Percentiles rank a stretch among this genome's conserved stretches.
Evolutionary conservation across 208 protist genomes (phyloP).

Genomic region (Histomonas meleagridis): DNA sequence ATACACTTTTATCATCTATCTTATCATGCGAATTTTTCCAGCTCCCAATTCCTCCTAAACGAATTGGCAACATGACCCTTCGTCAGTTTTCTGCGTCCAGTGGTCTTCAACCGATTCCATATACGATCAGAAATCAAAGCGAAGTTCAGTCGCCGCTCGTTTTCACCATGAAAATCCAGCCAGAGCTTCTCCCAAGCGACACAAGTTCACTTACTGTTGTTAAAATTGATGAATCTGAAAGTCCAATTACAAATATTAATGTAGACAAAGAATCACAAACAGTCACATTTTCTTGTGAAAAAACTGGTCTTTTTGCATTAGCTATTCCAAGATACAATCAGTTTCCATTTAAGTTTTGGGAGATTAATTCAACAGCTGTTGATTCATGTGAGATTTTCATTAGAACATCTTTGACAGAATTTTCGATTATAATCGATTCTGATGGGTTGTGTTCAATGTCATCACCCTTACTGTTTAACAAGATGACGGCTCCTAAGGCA

Average conservation of each 20-base stretch:
- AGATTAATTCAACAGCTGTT: neutral
- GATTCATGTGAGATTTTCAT: neutral
- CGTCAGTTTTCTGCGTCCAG: neutral
- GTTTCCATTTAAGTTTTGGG: constrained; percentile 14
- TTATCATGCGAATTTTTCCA: constrained; percentile 32
- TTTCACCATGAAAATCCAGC: constrained; percentile 8
- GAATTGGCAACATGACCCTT: neutral
- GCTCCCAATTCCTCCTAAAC: neutral
- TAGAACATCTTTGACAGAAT: neutral
- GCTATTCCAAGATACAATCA: neutral
- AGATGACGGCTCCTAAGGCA: neutral
- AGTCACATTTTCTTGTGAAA: constrained; percentile 14
- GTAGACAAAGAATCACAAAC: neutral
- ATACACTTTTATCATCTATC: neutral
- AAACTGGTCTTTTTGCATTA: neutral
- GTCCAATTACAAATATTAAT: neutral
- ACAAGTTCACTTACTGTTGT: neutral
- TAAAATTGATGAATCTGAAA: constrained; percentile 30
- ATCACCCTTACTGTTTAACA: neutral
- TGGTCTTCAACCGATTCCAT: neutral
- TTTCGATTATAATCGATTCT: neutral
- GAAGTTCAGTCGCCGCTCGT: neutral
- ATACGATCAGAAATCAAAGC: neutral
- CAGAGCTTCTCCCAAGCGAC: neutral
- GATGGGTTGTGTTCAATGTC: neutral